These are phyloP conservation scores for Waltiozyma sp. DNA, from an alignment of 1,139 yeast species.

Conservation along the genomic window DNA sequence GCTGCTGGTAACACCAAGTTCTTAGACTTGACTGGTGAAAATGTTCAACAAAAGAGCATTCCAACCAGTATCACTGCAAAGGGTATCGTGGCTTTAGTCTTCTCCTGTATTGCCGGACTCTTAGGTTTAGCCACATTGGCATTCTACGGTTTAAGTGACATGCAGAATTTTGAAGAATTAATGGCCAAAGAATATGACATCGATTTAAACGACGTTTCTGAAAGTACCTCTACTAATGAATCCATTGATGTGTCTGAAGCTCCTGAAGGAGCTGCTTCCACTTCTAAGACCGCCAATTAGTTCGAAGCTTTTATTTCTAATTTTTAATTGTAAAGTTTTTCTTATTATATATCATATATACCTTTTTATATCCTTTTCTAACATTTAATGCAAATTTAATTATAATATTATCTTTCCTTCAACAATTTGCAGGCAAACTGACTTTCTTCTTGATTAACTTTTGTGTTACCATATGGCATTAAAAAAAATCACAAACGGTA, in stretches of 20 bases:
- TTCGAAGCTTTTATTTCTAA: too few relatives aligned
- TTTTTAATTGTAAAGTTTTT: too few relatives aligned
- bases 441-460: too few relatives aligned
- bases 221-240: slow-evolving; percentile 7
- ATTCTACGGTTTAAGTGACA: slow-evolving; percentile 74
- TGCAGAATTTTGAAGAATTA: slow-evolving; percentile 43
- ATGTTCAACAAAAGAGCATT: slow-evolving; percentile 48
- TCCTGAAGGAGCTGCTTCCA: too few relatives aligned
- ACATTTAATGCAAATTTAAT: too few relatives aligned
- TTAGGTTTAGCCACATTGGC: slow-evolving; percentile 69
- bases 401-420: too few relatives aligned
- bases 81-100: slow-evolving; percentile 79
- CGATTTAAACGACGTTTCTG: slow-evolving; percentile 28
- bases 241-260: background rate
- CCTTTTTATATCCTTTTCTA: too few relatives aligned
- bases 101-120: slow-evolving; percentile 70
- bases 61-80: slow-evolving; percentile 85
- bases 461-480: too few relatives aligned
- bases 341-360: too few relatives aligned
- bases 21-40: slow-evolving; percentile 62
- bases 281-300: too few relatives aligned
- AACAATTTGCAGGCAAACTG: too few relatives aligned
- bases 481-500: too few relatives aligned
- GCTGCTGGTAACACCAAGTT: slow-evolving; percentile 77
- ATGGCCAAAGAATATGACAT: slow-evolving; percentile 39